Percentiles rank a stretch among this genome's conserved stretches.
Conservation (phyloP, 768 basidiomycete species). For the Lentinula raphanica region DNA sequence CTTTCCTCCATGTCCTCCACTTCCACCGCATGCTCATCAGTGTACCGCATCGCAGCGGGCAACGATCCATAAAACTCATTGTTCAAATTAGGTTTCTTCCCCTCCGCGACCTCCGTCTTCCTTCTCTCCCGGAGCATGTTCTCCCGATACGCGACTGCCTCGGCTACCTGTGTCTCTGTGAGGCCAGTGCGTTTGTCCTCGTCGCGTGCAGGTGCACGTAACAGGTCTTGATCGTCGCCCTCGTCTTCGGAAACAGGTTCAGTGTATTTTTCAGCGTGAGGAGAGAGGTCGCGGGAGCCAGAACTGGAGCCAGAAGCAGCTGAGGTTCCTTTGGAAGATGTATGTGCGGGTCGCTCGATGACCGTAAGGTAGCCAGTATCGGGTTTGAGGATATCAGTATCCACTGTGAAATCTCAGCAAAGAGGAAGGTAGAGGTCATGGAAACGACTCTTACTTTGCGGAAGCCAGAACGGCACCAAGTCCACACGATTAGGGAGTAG, state of each 20-base stretch:
- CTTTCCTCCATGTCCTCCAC: conserved; percentile 19
- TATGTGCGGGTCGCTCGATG: conserved; percentile 67
- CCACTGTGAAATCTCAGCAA: conserved; percentile 50
- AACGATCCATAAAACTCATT: background rate
- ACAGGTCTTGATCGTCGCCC: conserved; percentile 76
- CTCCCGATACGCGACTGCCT: conserved; percentile 84
- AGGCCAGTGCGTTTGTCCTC: conserved; percentile 81
- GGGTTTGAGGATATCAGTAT: conserved; percentile 91
- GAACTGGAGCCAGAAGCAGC: conserved; percentile 38
- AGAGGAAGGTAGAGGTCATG: too few relatives aligned
- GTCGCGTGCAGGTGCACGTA: conserved; percentile 65
- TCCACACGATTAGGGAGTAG: conserved; percentile 89
- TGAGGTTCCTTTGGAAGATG: conserved; percentile 31
- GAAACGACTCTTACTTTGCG: conserved; percentile 61
- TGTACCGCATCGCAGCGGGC: background rate
- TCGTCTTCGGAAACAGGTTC: conserved; percentile 97
- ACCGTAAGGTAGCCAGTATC: conserved; percentile 69
- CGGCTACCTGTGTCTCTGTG: conserved; percentile 66
- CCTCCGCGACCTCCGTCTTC: conserved; percentile 13
- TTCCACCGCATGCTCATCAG: conserved; percentile 16
- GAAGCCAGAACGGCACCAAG: conserved; percentile 97
- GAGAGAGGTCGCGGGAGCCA: conserved; percentile 32
- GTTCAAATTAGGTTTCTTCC: conserved; percentile 5
- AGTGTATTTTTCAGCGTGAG: conserved; percentile 45
- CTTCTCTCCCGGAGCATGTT: conserved; percentile 57